Conservation (phyloP, 1,284 basidiomycete species). For the Tremellales sp. region DNA sequence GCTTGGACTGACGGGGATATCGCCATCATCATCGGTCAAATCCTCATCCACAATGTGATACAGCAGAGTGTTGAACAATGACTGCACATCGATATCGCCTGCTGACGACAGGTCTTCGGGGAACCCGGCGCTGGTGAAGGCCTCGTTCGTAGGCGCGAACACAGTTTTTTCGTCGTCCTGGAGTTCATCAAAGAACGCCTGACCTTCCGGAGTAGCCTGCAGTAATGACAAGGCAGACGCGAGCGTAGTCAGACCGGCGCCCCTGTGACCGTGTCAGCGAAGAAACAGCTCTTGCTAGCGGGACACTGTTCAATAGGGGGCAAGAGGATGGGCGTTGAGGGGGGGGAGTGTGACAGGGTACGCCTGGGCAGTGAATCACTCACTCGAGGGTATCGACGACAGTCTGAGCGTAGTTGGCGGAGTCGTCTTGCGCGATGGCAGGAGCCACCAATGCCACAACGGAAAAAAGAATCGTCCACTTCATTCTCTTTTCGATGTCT, state of each 20-base stretch:
- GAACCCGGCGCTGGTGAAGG: constrained; percentile 28
- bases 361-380: neutral
- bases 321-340: too few species aligned
- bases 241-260: neutral
- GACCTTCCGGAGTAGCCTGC: constrained; percentile 38
- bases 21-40: constrained; percentile 49
- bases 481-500: neutral
- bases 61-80: constrained; percentile 51
- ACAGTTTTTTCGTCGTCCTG: constrained; percentile 46
- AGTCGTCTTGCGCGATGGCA: neutral
- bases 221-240: neutral
- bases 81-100: constrained; percentile 46
- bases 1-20: constrained; percentile 43
- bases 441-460: neutral
- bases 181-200: constrained; percentile 50
- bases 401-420: neutral
- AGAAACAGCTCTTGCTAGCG: too few species aligned
- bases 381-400: neutral
- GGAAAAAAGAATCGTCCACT: neutral
- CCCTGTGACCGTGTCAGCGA: neutral
- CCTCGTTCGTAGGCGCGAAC: constrained; percentile 49
- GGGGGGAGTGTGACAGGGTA: too few species aligned
- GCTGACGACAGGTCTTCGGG: too few species aligned
- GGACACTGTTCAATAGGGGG: too few species aligned
- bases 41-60: constrained; percentile 62